A percentile compares a stretch with the other conserved stretches of the same genome.
Evolutionary conservation across 2,329 filamentous ascomycete species (phyloP).

Genomic region (Hirsutella rhossiliensis): DNA sequence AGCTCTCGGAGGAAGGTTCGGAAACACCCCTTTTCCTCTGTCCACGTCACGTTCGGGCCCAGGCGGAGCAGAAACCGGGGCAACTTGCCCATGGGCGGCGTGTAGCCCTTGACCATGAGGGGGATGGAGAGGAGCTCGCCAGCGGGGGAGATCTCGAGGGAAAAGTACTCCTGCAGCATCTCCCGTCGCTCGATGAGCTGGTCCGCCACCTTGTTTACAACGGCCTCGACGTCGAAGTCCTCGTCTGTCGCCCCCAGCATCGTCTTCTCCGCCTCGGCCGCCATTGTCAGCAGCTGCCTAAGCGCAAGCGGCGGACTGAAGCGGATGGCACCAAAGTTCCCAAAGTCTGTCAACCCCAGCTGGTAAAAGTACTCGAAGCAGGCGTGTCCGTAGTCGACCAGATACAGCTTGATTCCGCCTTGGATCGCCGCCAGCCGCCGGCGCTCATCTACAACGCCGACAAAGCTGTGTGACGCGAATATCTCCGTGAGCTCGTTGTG

Average conservation of each 20-base stretch:
- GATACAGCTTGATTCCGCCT: slow-evolving; percentile 79
- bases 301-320: slow-evolving; percentile 68
- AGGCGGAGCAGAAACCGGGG: slow-evolving; percentile 79
- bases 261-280: slow-evolving; percentile 56
- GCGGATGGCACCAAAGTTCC: slow-evolving; percentile 77
- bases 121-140: slow-evolving; percentile 73
- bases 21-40: slow-evolving; percentile 74
- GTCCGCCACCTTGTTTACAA: slow-evolving; percentile 51
- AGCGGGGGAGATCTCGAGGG: slow-evolving; percentile 64
- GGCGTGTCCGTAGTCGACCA: slow-evolving; percentile 84
- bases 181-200: slow-evolving; percentile 66
- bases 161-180: slow-evolving; percentile 91
- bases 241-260: slow-evolving; percentile 26
- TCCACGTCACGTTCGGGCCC: slow-evolving; percentile 83
- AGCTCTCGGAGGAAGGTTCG: slow-evolving; percentile 74
- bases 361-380: slow-evolving; percentile 93
- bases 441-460: slow-evolving; percentile 80
- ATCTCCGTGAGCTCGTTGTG: slow-evolving; percentile 80
- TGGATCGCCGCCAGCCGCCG: slow-evolving; percentile 88
- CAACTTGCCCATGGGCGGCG: slow-evolving; percentile 73
- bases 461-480: slow-evolving; percentile 80
- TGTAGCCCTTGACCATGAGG: slow-evolving; percentile 79
- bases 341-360: slow-evolving; percentile 86
- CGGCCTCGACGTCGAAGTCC: slow-evolving; percentile 53
- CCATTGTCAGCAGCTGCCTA: slow-evolving; percentile 58